Evolutionary conservation across 2,329 filamentous ascomycete species (phyloP).

Genomic region (Verticillium dahliae): DNA sequence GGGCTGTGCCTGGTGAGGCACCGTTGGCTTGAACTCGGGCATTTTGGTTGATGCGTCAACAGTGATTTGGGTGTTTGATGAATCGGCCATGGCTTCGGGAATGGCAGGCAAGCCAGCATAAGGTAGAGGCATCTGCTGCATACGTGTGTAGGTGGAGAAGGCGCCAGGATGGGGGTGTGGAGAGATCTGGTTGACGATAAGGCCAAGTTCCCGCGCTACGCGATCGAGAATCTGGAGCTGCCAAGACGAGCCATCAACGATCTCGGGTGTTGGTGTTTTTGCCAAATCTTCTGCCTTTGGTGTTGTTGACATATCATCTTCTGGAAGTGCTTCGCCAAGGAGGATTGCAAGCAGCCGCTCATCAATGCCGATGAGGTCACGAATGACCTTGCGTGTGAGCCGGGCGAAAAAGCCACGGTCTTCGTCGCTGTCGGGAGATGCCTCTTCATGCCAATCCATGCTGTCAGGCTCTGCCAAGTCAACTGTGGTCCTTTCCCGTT

Average conservation of each 20-base stretch:
- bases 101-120: slow-evolving; percentile 73
- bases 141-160: slow-evolving; percentile 71
- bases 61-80: slow-evolving; percentile 8
- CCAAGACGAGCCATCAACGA: slow-evolving; percentile 48
- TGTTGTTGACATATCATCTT: slow-evolving; percentile 39
- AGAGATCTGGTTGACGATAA: slow-evolving; percentile 75
- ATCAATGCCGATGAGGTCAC: slow-evolving; percentile 86
- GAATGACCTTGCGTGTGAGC: slow-evolving; percentile 79
- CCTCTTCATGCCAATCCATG: slow-evolving; percentile 47
- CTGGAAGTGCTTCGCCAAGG: slow-evolving; percentile 71
- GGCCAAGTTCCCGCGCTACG: slow-evolving; percentile 79
- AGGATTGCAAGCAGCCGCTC: slow-evolving; percentile 78
- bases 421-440: slow-evolving; percentile 33
- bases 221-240: slow-evolving; percentile 74
- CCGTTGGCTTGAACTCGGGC: slow-evolving; percentile 43
- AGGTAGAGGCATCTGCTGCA: slow-evolving; percentile 59
- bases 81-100: slow-evolving; percentile 39
- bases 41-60: slow-evolving; percentile 46
- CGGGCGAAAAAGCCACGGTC: slow-evolving; percentile 70
- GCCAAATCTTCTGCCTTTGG: slow-evolving; percentile 29
- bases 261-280: slow-evolving; percentile 19
- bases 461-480: slow-evolving; percentile 28
- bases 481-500: slow-evolving; percentile 17
- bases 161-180: slow-evolving; percentile 70
- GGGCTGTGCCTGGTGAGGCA: slow-evolving; percentile 28